Base-by-base conservation (phyloP, 345 rosid genomes). In the Dovyalis caffra region DNA sequence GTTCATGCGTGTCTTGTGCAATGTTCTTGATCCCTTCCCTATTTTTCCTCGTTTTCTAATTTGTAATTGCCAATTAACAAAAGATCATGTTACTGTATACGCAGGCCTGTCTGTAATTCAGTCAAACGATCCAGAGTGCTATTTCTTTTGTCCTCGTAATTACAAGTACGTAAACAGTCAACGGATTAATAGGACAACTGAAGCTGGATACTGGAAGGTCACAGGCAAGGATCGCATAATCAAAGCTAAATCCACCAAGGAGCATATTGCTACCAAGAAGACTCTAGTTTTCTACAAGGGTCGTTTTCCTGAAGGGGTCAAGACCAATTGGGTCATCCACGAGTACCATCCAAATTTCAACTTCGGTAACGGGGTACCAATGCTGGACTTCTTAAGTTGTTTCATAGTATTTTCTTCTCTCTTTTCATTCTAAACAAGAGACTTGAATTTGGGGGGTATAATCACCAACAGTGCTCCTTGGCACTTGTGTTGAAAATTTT, bases 41-140 rank as follows among this genome's bases (percentile, higher is more conserved):
- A 18, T 16, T 47, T 47, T 47, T 16, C 20, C 21, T 6, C 15
- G 53, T 47, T 43, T 43, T 43, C 47, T 43, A 43, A 43, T 2
- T 47, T 47, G 53, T 21, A 16, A 47, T 47, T 47, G n/a, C 4
- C 53, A 47, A 47, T 47, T 21, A 5, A 47, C 6, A 47, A 47
- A 20, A 47, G 15, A 47, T 47, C 53, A 47, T 47, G 58, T 2
- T 58, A 8, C 25, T 16, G 43, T 57, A 57, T 21, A 5, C 7
- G 7, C 53, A 85, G 86, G 3, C 1, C 40, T 40, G 5, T 76
- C 84, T 28, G 45, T 0, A 57, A 66, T 74, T 0, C 6, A 66
- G 60, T 34, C 87, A 21, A 72, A 64, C 8, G 80, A 85, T 56
- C 74, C 67, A 37, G 49, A 66, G 40, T 23, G 69, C 14, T 71